A percentile compares a stretch with the other conserved stretches of the same genome.
Evolutionary conservation across 768 basidiomycete species (phyloP).

Genomic region (Leccinellum luteum): DNA sequence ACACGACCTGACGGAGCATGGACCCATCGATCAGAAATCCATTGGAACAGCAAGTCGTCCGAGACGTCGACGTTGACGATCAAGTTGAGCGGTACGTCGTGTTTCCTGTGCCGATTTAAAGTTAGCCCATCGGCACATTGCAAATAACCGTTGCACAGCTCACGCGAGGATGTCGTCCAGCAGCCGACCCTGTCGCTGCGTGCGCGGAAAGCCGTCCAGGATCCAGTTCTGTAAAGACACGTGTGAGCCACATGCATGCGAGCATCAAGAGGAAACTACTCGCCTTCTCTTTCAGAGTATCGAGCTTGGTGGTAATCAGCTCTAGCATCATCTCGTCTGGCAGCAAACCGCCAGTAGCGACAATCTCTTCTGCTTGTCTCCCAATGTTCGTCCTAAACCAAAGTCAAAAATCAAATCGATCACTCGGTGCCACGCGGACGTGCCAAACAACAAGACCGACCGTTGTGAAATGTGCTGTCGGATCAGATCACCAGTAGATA

Average conservation of each 20-base stretch:
- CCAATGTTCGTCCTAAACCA: constrained; percentile 65
- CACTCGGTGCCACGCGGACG: neutral
- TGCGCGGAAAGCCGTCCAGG: constrained; percentile 88
- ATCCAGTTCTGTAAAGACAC: constrained; percentile 69
- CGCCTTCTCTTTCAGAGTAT: constrained; percentile 61
- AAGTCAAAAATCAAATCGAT: neutral
- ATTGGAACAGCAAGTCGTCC: constrained; percentile 74
- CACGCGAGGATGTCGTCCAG: constrained; percentile 72
- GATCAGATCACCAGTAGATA: constrained; percentile 84
- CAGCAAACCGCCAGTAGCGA: constrained; percentile 71
- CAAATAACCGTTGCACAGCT: constrained; percentile 16
- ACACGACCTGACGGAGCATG: constrained; percentile 83
- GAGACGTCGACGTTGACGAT: constrained; percentile 82
- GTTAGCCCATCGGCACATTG: neutral
- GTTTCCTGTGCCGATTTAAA: constrained; percentile 41
- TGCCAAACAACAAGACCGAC: constrained; percentile 28
- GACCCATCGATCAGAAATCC: constrained; percentile 84
- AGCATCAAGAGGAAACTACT: constrained; percentile 16
- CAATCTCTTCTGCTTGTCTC: constrained; percentile 68
- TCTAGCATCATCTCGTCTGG: constrained; percentile 78
- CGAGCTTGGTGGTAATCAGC: constrained; percentile 68
- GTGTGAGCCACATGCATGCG: constrained; percentile 1
- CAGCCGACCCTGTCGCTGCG: constrained; percentile 72
- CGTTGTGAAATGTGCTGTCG: constrained; percentile 74
- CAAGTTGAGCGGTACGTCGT: constrained; percentile 65